A percentile compares a stretch with the other conserved stretches of the same genome.
These are phyloP conservation scores for Colletotrichum viniferum DNA, from an alignment of 2,329 filamentous ascomycete genomes.

Conservation along the genomic window DNA sequence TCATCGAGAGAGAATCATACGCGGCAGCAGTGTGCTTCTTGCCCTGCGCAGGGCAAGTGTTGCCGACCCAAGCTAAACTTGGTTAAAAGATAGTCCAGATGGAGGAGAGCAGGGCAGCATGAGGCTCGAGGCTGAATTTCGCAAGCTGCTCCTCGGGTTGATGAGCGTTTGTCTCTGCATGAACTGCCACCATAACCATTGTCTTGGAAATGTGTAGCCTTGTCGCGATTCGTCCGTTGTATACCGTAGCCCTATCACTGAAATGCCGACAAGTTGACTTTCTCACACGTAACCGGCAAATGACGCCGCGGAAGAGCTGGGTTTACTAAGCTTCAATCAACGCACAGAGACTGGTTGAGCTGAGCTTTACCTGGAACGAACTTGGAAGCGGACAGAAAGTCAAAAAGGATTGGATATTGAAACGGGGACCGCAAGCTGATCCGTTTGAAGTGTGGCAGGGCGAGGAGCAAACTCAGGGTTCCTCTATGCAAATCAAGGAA, in stretches of 20 bases:
- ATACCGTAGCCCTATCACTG: not conserved
- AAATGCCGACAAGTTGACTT: not conserved
- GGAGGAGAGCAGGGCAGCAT: not conserved
- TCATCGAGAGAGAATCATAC: not conserved
- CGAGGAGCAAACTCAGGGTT: not conserved
- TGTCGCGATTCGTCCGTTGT: not conserved
- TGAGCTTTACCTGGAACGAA: not conserved
- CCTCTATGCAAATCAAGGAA: not conserved
- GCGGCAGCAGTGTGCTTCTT: not conserved
- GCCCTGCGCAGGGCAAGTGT: not conserved
- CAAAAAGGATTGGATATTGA: not conserved
- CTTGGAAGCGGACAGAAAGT: not conserved
- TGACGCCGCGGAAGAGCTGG: not conserved
- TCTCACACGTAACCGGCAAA: not conserved
- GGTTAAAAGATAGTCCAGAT: not conserved
- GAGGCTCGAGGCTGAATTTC: not conserved
- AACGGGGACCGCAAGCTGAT: not conserved
- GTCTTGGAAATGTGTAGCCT: not conserved
- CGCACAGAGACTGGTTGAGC: not conserved
- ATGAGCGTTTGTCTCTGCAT: not conserved
- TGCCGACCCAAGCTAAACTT: not conserved
- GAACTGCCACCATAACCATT: not conserved
- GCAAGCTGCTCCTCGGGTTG: not conserved
- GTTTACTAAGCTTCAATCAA: not conserved
- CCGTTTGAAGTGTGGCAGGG: not conserved